Evolutionary conservation across 805 yeast genomes (phyloP).

Genomic region (Phaffomyces antillensis): DNA sequence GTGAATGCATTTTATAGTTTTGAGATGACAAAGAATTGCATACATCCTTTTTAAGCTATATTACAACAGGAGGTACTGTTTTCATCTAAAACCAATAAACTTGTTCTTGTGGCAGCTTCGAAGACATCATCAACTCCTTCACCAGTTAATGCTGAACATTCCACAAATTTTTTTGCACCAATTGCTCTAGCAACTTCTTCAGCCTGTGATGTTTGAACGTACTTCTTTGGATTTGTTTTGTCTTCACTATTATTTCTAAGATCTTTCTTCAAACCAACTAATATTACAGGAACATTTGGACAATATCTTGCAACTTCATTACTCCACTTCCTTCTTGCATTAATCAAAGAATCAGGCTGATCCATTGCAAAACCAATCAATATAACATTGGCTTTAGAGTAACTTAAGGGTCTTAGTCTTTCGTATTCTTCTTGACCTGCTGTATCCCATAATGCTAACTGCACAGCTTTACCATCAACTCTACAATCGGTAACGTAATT

Average conservation of each 20-base stretch:
- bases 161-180: slow-evolving; percentile 79
- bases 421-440: slow-evolving; percentile 98
- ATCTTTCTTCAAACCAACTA: slow-evolving; percentile 84
- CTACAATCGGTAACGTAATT: slow-evolving; percentile 92
- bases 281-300: slow-evolving; percentile 67
- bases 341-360: slow-evolving; percentile 75
- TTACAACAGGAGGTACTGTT: slow-evolving; percentile 38
- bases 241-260: slow-evolving; percentile 42
- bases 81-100: slow-evolving; percentile 50
- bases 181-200: slow-evolving; percentile 66
- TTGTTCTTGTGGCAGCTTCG: slow-evolving; percentile 83
- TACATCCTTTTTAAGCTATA: slow-evolving; percentile 16
- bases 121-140: slow-evolving; percentile 93
- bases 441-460: slow-evolving; percentile 88
- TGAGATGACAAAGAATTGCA: not conserved
- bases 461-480: slow-evolving; percentile 88
- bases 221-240: slow-evolving; percentile 29
- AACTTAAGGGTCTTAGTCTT: slow-evolving; percentile 78
- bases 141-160: slow-evolving; percentile 88
- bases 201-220: slow-evolving; percentile 50
- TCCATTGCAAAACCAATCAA: slow-evolving; percentile 82
- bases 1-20: not conserved
- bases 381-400: slow-evolving; percentile 80
- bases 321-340: slow-evolving; percentile 83
- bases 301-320: slow-evolving; percentile 76